Evolutionary conservation across 192 early-diverging fungal species (phyloP).

Genomic region (Phlyctochytrium bullatum): DNA sequence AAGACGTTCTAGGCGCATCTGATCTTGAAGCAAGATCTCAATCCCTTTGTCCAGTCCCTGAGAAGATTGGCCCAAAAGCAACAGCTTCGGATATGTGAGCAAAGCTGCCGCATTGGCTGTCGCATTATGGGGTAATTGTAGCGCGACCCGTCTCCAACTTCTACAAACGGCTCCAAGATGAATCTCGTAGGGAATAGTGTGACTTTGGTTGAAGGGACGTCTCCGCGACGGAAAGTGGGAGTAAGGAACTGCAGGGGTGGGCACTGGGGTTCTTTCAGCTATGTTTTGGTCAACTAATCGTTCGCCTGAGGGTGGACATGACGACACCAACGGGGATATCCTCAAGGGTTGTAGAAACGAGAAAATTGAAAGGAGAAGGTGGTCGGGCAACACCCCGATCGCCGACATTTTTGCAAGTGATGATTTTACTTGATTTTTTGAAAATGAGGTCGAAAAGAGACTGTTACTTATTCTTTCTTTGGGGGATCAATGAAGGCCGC

Average conservation of each 20-base stretch:
- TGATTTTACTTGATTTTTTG: neutral
- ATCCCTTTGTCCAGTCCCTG: neutral
- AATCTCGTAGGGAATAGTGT: neutral
- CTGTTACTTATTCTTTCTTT: slow-evolving; percentile 4
- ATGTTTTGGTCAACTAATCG: neutral
- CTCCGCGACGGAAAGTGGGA: neutral
- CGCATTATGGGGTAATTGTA: neutral
- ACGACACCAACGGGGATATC: neutral
- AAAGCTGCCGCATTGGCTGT: neutral
- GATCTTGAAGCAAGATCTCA: neutral
- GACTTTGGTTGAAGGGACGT: neutral
- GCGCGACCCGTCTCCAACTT: neutral
- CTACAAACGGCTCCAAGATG: neutral
- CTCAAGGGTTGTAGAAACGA: neutral
- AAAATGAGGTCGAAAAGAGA: neutral
- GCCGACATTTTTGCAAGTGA: too few relatives aligned
- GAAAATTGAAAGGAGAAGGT: neutral
- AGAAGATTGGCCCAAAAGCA: neutral
- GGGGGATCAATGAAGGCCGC: slow-evolving; percentile 17
- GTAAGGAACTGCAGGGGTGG: neutral
- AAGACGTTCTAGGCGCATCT: neutral
- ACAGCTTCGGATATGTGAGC: neutral
- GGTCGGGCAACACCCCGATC: neutral
- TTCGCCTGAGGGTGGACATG: neutral
- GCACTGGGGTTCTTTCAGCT: neutral